phyloP scores from a whole-genome alignment of 2,329 filamentous ascomycete species.

The Pseudocercospora ulei region DNA sequence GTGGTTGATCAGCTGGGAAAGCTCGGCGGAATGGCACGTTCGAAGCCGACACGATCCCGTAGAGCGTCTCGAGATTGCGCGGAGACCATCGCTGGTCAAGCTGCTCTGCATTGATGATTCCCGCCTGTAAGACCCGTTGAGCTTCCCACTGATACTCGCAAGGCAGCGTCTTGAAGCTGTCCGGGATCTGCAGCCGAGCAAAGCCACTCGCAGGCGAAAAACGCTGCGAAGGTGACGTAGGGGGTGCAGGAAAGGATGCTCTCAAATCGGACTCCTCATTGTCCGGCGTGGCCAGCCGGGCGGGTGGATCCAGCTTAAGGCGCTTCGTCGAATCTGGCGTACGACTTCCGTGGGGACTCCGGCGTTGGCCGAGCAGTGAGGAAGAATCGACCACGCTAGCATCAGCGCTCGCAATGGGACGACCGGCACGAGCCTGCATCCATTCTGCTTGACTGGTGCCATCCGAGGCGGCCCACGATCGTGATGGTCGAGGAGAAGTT shows the following conservation, averaged over 20 bases:
- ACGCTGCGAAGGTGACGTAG: neutral
- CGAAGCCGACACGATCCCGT: slow-evolving; percentile 9
- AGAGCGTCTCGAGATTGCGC: slow-evolving; percentile 11
- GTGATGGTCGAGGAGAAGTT: slow-evolving; percentile 1
- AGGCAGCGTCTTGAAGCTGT: slow-evolving; percentile 13
- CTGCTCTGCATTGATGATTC: slow-evolving; percentile 10
- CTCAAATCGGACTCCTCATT: slow-evolving; percentile 1
- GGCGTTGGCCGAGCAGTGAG: too few relatives aligned
- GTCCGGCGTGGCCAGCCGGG: neutral
- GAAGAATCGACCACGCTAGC: neutral
- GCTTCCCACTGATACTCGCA: slow-evolving; percentile 23
- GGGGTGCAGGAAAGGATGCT: neutral
- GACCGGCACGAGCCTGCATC: neutral
- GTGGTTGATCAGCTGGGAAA: slow-evolving; percentile 5
- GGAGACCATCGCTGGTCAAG: slow-evolving; percentile 15
- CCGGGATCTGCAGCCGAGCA: slow-evolving; percentile 17
- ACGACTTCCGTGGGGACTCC: too few relatives aligned
- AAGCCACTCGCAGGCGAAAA: slow-evolving; percentile 12
- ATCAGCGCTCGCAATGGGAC: neutral
- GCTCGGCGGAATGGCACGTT: slow-evolving; percentile 7
- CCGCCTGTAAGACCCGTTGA: slow-evolving; percentile 21
- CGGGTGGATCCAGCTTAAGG: neutral
- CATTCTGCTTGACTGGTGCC: slow-evolving; percentile 2
- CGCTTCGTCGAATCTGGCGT: neutral
- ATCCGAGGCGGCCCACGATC: slow-evolving; percentile 9